Conservation (phyloP, 805 yeast species). For the Ogataea dorogensis region DNA sequence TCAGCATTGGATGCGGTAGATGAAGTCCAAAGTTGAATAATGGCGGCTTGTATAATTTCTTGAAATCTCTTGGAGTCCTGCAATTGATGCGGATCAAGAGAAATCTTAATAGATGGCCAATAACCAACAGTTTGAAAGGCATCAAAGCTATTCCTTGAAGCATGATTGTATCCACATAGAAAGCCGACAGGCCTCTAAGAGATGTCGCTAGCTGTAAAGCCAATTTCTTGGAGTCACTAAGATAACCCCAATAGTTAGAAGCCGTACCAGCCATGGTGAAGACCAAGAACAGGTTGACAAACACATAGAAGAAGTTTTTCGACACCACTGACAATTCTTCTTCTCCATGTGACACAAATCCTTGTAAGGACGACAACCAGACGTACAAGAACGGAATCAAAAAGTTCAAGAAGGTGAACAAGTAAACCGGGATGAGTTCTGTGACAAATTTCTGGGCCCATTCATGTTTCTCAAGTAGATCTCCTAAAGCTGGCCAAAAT, state of each 20-base stretch:
- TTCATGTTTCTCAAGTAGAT: slow-evolving; percentile 56
- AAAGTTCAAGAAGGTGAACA: slow-evolving; percentile 81
- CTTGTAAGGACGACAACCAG: slow-evolving; percentile 80
- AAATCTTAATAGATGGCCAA: slow-evolving; percentile 75
- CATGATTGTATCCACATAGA: slow-evolving; percentile 84
- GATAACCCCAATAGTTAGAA: slow-evolving; percentile 70
- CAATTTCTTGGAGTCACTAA: slow-evolving; percentile 85
- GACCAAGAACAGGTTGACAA: slow-evolving; percentile 88
- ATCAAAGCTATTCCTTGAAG: slow-evolving; percentile 85
- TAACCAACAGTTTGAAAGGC: slow-evolving; percentile 79
- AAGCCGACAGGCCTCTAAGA: slow-evolving; percentile 72
- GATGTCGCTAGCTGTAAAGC: slow-evolving; percentile 86
- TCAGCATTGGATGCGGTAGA: slow-evolving; percentile 86
- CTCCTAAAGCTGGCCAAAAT: slow-evolving; percentile 82
- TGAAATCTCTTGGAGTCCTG: slow-evolving; percentile 80
- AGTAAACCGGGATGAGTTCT: slow-evolving; percentile 85
- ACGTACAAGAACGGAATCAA: slow-evolving; percentile 84
- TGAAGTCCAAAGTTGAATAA: slow-evolving; percentile 86
- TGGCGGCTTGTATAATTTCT: slow-evolving; percentile 81
- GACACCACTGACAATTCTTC: slow-evolving; percentile 88
- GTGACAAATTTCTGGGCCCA: slow-evolving; percentile 82
- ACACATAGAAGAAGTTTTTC: slow-evolving; percentile 91
- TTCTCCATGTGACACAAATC: slow-evolving; percentile 87
- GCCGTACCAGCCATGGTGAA: slow-evolving; percentile 95
- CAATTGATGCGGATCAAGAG: slow-evolving; percentile 64